Conservation (phyloP, 148 eudicot species). For the Rheum nobile region DNA sequence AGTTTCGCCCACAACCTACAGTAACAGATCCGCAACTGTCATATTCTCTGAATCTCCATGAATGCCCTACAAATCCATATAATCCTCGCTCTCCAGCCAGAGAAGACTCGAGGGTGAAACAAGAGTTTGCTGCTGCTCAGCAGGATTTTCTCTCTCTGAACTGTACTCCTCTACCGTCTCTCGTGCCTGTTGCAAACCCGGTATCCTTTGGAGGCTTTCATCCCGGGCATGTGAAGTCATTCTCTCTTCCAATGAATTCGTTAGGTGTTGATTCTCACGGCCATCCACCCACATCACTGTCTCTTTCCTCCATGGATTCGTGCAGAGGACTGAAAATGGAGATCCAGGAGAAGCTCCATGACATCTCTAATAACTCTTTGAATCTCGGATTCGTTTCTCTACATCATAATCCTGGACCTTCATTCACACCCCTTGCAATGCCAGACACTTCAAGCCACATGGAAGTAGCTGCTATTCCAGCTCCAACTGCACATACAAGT, state of each 20-base stretch:
- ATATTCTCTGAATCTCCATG: constrained; percentile 19
- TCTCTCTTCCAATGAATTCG: background rate
- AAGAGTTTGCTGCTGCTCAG: background rate
- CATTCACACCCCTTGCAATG: background rate
- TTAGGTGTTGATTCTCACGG: background rate
- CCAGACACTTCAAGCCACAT: background rate
- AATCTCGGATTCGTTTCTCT: background rate
- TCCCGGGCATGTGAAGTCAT: no score
- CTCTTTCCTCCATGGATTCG: background rate
- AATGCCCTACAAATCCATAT: no score
- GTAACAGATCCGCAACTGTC: constrained; percentile 13
- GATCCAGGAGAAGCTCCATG: background rate
- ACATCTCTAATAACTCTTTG: background rate
- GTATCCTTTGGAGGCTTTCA: no score
- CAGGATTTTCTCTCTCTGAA: constrained; percentile 4
- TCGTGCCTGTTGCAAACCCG: no score
- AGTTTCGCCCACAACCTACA: constrained; percentile 28
- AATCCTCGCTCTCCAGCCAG: no score
- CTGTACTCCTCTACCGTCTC: background rate
- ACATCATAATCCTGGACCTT: background rate
- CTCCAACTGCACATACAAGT: background rate
- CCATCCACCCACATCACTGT: constrained; percentile 4
- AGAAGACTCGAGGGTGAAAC: constrained; percentile 9
- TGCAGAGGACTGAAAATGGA: background rate
- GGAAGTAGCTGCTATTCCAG: background rate